Evolutionary conservation across 2,329 filamentous ascomycete species (phyloP).

Genomic region (Cladophialophora exuberans): DNA sequence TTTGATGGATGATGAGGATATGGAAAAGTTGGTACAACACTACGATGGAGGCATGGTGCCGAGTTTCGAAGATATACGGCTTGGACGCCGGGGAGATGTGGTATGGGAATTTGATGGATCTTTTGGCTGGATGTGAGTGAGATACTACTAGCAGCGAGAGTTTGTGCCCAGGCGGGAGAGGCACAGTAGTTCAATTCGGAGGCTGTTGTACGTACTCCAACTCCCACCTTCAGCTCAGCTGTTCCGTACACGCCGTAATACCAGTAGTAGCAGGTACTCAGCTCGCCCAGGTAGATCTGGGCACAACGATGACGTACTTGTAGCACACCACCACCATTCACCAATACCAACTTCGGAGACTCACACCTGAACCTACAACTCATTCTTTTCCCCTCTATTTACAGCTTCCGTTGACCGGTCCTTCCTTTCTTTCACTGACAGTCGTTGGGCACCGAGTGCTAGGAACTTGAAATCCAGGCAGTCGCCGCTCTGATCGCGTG

Average conservation of each 20-base stretch:
- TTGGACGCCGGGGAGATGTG: constrained; percentile 23
- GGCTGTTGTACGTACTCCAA: too few relatives aligned
- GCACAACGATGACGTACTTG: neutral
- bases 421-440: too few relatives aligned
- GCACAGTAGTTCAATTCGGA: too few relatives aligned
- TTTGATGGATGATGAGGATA: constrained; percentile 78
- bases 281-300: neutral
- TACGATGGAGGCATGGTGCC: constrained; percentile 57
- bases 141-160: neutral
- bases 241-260: too few relatives aligned
- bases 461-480: too few relatives aligned
- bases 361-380: too few relatives aligned
- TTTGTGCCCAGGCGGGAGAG: too few relatives aligned
- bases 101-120: constrained; percentile 35
- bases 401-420: neutral
- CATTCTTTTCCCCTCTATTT: neutral
- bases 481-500: too few relatives aligned
- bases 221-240: too few relatives aligned
- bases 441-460: neutral
- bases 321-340: neutral
- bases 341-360: too few relatives aligned
- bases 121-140: constrained; percentile 32
- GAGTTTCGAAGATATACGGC: constrained; percentile 41
- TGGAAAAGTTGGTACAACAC: constrained; percentile 78
- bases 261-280: too few relatives aligned